A percentile compares a stretch with the other conserved stretches of the same genome.
Conservation (phyloP, 2,329 filamentous ascomycete genomes). For the Colletotrichum spinosum region DNA sequence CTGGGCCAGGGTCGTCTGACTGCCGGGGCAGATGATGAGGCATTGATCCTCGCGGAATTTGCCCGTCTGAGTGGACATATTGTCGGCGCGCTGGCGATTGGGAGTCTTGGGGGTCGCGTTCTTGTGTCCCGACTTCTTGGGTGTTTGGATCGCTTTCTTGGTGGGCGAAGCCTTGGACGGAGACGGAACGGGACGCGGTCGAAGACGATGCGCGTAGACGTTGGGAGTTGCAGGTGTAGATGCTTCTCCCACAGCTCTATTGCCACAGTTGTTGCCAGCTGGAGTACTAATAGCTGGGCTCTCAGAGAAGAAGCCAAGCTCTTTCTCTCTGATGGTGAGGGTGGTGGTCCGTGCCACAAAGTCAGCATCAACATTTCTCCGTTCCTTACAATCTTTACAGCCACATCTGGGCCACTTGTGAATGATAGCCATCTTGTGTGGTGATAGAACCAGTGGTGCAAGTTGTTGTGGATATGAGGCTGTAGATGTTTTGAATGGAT, state of each 20-base stretch:
- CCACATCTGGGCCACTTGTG: conserved; percentile 7
- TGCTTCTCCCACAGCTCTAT: conserved; percentile 11
- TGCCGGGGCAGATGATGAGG: conserved; percentile 83
- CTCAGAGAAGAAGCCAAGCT: conserved; percentile 2
- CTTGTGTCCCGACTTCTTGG: conserved; percentile 22
- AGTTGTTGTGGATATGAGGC: too few species aligned
- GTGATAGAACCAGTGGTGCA: too few species aligned
- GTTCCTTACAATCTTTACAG: conserved; percentile 18
- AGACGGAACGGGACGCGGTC: conserved; percentile 25
- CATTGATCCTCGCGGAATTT: conserved; percentile 75
- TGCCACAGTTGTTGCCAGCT: conserved; percentile 28
- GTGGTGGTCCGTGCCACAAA: conserved; percentile 23
- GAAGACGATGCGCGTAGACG: conserved; percentile 30
- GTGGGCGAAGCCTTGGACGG: conserved; percentile 21
- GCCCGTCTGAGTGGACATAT: conserved; percentile 66
- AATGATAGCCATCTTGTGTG: conserved; percentile 6
- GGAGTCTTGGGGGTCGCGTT: conserved; percentile 6
- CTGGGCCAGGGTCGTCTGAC: conserved; percentile 90
- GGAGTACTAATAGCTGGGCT: conserved; percentile 20
- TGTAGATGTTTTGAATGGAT: too few species aligned
- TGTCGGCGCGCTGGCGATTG: conserved; percentile 35
- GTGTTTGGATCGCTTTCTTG: conserved; percentile 12
- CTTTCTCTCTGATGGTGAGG: neutral
- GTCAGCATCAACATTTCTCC: conserved; percentile 26
- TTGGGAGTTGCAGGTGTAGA: conserved; percentile 6